These are phyloP conservation scores for Saccharomycopsis phalli DNA, from an alignment of 1,139 yeast genomes.

Conservation along the genomic window DNA sequence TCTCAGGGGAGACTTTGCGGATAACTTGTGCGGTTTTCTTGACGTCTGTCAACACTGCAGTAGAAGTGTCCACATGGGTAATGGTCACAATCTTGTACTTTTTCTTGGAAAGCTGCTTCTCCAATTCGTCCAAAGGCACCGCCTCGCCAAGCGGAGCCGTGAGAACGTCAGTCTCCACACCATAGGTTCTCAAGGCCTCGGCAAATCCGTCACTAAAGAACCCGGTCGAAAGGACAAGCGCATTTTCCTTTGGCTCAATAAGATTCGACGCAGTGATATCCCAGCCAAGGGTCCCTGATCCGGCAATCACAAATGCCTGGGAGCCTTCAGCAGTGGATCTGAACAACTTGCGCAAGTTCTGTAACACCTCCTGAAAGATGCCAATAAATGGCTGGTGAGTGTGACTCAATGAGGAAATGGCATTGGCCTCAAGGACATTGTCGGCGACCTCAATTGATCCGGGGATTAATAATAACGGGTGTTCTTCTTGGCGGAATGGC, in stretches of 20 bases:
- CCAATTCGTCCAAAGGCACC: constrained; percentile 52
- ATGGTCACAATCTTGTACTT: constrained; percentile 67
- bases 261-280: constrained; percentile 79
- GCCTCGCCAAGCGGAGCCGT: constrained; percentile 68
- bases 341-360: constrained; percentile 65
- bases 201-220: constrained; percentile 85
- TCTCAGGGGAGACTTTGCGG: constrained; percentile 61
- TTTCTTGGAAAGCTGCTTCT: constrained; percentile 40
- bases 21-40: constrained; percentile 53
- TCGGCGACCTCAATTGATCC: constrained; percentile 92
- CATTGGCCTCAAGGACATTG: constrained; percentile 71
- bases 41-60: constrained; percentile 79
- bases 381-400: constrained; percentile 80
- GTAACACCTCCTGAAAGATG: constrained; percentile 62
- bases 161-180: constrained; percentile 51
- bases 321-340: constrained; percentile 55
- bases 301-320: constrained; percentile 77
- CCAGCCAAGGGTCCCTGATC: constrained; percentile 96
- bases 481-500: constrained; percentile 37
- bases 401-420: constrained; percentile 82
- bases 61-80: constrained; percentile 94
- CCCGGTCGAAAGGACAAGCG: constrained; percentile 83
- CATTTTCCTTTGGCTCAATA: constrained; percentile 44
- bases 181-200: constrained; percentile 65
- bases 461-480: constrained; percentile 68